Evolutionary conservation across 1,139 yeast species (phyloP).

Genomic region (Candida freyschussii): DNA sequence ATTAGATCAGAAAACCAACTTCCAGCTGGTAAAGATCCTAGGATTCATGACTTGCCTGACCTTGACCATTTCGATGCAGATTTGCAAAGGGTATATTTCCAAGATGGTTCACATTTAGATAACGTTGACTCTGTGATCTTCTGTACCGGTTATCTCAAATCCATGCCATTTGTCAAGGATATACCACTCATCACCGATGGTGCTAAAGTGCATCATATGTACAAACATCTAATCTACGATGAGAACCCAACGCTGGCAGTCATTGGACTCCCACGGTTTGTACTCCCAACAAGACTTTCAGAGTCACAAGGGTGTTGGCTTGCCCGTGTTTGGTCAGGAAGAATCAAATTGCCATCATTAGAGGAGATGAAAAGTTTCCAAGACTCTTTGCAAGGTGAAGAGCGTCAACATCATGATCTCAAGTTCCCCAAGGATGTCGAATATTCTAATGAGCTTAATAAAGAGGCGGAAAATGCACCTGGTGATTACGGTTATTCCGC

Average conservation of each 20-base stretch:
- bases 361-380: conserved; percentile 25
- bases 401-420: conserved; percentile 25
- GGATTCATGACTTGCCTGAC: conserved; percentile 24
- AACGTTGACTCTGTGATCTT: conserved; percentile 38
- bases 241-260: conserved; percentile 41
- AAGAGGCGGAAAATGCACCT: conserved; percentile 16
- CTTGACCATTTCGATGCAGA: conserved; percentile 33
- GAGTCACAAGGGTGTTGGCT: conserved; percentile 30
- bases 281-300: conserved; percentile 26
- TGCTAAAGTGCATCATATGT: conserved; percentile 20
- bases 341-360: conserved; percentile 18
- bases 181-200: conserved; percentile 27
- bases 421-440: conserved; percentile 24
- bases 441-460: conserved; percentile 22
- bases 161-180: conserved; percentile 34
- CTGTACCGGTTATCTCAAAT: conserved; percentile 44
- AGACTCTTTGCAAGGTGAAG: conserved; percentile 16
- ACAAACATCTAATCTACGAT: conserved; percentile 22
- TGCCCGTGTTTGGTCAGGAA: conserved; percentile 28
- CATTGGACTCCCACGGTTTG: conserved; percentile 27
- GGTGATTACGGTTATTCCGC: conserved; percentile 25
- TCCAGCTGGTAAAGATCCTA: conserved; percentile 34
- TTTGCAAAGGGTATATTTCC: conserved; percentile 18
- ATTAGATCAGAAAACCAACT: conserved; percentile 20
- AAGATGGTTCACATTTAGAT: conserved; percentile 32